A percentile compares a stretch with the other conserved stretches of the same genome.
Conservation (phyloP, 1,284 basidiomycete genomes). For the Marasmius oreades region DNA sequence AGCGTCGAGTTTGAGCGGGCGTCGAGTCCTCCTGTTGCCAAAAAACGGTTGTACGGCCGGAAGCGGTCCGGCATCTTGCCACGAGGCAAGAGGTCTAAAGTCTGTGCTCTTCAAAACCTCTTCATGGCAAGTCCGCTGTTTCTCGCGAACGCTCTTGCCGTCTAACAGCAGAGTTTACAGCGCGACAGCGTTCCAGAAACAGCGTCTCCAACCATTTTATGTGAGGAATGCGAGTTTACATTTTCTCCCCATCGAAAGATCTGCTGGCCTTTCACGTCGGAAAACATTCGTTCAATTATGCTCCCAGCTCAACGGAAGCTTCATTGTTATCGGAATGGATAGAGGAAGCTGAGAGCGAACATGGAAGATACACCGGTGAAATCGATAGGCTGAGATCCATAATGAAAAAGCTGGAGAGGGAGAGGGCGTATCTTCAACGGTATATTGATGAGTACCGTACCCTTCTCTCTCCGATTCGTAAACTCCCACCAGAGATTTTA, state of each 20-base stretch:
- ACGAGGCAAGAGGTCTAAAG: too few relatives aligned
- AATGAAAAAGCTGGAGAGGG: not conserved
- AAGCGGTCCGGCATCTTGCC: not conserved
- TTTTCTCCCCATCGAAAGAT: not conserved
- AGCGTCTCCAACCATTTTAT: not conserved
- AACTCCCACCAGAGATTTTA: slow-evolving; percentile 3
- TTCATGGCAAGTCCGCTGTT: too few relatives aligned
- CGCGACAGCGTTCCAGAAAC: not conserved
- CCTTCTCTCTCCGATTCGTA: slow-evolving; percentile 2
- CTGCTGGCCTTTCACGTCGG: not conserved
- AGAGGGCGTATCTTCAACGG: slow-evolving; percentile 1
- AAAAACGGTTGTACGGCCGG: not conserved
- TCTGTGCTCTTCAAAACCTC: too few relatives aligned
- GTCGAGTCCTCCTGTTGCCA: not conserved
- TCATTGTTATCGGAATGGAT: not conserved
- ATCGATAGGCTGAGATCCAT: not conserved
- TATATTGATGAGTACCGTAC: slow-evolving; percentile 4
- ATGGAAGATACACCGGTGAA: not conserved
- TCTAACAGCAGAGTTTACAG: too few relatives aligned
- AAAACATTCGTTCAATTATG: not conserved
- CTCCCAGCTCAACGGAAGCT: not conserved
- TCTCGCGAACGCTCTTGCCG: too few relatives aligned
- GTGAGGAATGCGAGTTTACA: not conserved
- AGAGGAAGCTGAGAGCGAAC: not conserved
- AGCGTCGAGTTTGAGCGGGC: not conserved